Conservation (phyloP, 108 stramenopile genomes). For the Schizochytrium sp. region DNA sequence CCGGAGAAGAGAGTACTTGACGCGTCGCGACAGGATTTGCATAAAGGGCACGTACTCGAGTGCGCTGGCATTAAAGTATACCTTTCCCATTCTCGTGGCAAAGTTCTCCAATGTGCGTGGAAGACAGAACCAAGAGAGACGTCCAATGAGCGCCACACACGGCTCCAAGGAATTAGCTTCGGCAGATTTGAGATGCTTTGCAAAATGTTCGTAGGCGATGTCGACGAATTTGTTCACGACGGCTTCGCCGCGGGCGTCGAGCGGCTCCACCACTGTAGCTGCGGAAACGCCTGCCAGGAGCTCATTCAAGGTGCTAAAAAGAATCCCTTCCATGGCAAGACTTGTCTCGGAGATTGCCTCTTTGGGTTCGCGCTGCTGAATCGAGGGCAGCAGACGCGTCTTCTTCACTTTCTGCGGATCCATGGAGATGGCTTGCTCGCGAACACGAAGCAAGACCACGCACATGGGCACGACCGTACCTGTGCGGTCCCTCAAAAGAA, state of each 20-base stretch:
- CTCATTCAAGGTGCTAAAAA: not conserved
- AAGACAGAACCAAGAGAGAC: not conserved
- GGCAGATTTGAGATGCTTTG: not conserved
- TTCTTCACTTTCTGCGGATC: not conserved
- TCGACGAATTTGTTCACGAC: not conserved
- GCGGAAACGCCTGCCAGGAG: not conserved
- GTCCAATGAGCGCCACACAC: not conserved
- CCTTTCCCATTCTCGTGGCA: not conserved
- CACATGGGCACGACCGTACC: not conserved
- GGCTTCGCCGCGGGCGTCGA: not conserved
- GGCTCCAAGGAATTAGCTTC: not conserved
- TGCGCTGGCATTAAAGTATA: not conserved
- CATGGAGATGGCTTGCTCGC: not conserved
- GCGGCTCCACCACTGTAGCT: not conserved
- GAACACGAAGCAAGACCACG: not conserved
- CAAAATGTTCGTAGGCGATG: not conserved
- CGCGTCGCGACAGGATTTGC: not conserved
- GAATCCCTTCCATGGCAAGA: not conserved
- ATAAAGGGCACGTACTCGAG: slow-evolving; percentile 9
- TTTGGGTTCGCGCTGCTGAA: not conserved
- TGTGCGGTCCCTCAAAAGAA: not conserved
- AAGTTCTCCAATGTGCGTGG: not conserved
- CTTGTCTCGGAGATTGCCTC: not conserved
- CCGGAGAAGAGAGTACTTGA: not conserved
- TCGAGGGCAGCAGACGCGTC: too few species aligned